Percentiles rank a stretch among this genome's conserved stretches.
Conservation (phyloP, 163 green algal species). For the Scenedesmus sp. region DNA sequence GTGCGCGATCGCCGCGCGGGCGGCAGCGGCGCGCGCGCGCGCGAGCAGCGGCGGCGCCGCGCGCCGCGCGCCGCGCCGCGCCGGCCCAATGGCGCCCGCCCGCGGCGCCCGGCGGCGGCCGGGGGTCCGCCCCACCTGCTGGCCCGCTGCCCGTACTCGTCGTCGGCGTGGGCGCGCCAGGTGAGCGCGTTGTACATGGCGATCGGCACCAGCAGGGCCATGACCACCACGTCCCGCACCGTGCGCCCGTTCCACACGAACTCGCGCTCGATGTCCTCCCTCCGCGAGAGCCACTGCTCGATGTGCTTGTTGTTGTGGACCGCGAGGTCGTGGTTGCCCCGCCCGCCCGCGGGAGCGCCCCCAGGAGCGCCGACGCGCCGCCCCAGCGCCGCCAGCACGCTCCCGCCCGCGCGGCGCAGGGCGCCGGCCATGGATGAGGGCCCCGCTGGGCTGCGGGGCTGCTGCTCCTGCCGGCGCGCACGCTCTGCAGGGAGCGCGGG, state of each 20-base stretch:
- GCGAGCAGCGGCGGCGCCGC: no score
- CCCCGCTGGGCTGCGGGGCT: no score
- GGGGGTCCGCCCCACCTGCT: conserved; percentile 13
- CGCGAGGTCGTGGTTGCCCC: conserved; percentile 49
- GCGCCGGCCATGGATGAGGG: conserved; percentile 20
- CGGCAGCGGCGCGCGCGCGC: no score
- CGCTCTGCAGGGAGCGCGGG: no score
- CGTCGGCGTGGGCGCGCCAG: conserved; percentile 33
- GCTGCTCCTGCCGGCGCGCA: no score
- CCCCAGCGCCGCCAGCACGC: no score
- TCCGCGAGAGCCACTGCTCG: conserved; percentile 59
- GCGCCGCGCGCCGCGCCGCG: no score
- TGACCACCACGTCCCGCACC: conserved; percentile 51
- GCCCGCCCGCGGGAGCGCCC: background rate
- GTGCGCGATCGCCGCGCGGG: no score
- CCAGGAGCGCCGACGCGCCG: background rate
- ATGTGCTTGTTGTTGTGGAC: conserved; percentile 74
- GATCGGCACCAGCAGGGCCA: conserved; percentile 49
- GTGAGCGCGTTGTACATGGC: conserved; percentile 51
- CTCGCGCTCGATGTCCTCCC: conserved; percentile 71
- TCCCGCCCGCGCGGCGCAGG: conserved; percentile 5
- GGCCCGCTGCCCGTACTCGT: conserved; percentile 12
- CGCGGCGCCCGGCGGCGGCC: no score
- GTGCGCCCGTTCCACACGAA: conserved; percentile 66
- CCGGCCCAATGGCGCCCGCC: no score